Percentiles rank a stretch among this genome's conserved stretches.
phyloP scores from a whole-genome alignment of 495 filamentous ascomycete genomes.

The Neurospora discreta region DNA sequence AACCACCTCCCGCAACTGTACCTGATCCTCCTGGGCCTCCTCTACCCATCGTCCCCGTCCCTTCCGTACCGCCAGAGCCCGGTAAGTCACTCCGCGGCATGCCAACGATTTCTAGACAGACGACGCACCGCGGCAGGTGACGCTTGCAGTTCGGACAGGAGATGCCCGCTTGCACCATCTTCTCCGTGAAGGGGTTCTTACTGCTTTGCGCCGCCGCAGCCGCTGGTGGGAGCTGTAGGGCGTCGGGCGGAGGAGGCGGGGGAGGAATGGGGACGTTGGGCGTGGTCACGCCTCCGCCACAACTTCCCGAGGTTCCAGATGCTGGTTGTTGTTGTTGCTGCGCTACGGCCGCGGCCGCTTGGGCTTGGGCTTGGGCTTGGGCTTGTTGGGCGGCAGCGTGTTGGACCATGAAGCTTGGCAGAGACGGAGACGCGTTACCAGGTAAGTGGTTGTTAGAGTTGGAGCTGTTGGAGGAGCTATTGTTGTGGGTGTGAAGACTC shows the following conservation, averaged over 20 bases:
- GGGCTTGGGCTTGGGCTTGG: not conserved
- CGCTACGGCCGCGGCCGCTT: not conserved
- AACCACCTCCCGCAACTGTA: not conserved
- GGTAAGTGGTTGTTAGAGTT: not conserved
- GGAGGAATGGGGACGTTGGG: conserved; percentile 8
- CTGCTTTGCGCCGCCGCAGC: not conserved
- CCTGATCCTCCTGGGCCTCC: not conserved
- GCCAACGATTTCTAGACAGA: conserved; percentile 80
- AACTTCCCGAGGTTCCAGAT: not conserved
- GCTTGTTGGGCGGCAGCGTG: not conserved
- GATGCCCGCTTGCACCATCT: conserved; percentile 40
- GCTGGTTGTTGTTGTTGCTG: not conserved
- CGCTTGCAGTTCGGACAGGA: conserved; percentile 78
- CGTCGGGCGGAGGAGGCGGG: conserved; percentile 2
- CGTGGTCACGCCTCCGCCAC: not conserved
- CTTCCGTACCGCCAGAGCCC: not conserved
- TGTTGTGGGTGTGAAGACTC: conserved; percentile 24
- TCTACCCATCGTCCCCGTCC: not conserved
- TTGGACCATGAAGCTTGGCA: conserved; percentile 8
- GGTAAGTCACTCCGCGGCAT: conserved; percentile 42
- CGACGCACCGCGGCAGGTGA: conserved; percentile 78
- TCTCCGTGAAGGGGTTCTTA: conserved; percentile 31
- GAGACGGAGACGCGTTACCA: not conserved
- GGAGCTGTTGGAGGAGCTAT: conserved; percentile 9
- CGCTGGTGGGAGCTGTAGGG: conserved; percentile 1